These are phyloP conservation scores for Beta lomatogona DNA, from an alignment of 179 eudicot genomes.

Conservation along the genomic window DNA sequence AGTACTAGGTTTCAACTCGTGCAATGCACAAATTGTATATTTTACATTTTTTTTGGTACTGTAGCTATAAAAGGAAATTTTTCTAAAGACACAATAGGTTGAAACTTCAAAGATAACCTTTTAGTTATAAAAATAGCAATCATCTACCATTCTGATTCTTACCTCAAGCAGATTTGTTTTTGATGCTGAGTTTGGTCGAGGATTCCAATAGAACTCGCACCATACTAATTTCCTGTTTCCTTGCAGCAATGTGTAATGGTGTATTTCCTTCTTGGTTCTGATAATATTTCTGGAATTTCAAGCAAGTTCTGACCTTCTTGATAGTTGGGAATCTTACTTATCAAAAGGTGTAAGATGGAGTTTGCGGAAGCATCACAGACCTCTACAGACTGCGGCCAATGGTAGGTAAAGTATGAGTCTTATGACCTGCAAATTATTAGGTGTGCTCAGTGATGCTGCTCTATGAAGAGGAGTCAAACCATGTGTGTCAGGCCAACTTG, in stretches of 20 bases:
- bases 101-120: too few species aligned
- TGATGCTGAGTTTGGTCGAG: conserved; percentile 3
- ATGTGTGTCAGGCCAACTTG: conserved; percentile 3
- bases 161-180: background rate
- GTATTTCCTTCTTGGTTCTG: conserved; percentile 25
- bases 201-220: conserved; percentile 1
- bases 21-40: too few species aligned
- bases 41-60: too few species aligned
- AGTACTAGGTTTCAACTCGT: too few species aligned
- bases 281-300: background rate
- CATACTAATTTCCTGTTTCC: background rate
- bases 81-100: too few species aligned
- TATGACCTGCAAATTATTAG: background rate
- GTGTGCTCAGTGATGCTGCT: background rate
- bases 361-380: background rate
- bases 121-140: too few species aligned
- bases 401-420: background rate
- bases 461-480: too few species aligned
- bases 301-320: background rate
- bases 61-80: too few species aligned
- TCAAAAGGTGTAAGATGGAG: conserved; percentile 21
- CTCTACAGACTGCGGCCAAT: conserved; percentile 17
- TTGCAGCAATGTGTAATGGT: conserved; percentile 26
- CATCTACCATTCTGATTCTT: too few species aligned
- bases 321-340: background rate